A percentile compares a stretch with the other conserved stretches of the same genome.
These are phyloP conservation scores for Fomitopsis pinicola DNA, from an alignment of 1,284 basidiomycete species.

Conservation along the genomic window DNA sequence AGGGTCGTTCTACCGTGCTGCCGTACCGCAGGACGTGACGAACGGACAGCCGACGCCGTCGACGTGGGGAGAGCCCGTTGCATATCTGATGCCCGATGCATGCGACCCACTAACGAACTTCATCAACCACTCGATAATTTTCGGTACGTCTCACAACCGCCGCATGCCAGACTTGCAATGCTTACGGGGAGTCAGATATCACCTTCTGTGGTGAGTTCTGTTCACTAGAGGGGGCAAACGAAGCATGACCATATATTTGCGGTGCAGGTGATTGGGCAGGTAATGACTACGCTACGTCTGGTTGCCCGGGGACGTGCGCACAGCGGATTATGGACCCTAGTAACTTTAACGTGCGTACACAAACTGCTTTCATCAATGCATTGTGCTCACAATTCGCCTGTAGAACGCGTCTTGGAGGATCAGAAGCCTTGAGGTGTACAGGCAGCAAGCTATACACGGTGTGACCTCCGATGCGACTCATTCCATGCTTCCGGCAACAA, in stretches of 20 bases:
- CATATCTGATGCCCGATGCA: slow-evolving; percentile 44
- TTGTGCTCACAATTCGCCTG: not conserved
- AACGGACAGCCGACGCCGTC: slow-evolving; percentile 50
- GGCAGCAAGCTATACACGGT: slow-evolving; percentile 34
- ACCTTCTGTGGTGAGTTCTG: slow-evolving; percentile 65
- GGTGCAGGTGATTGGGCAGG: slow-evolving; percentile 75
- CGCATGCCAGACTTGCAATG: slow-evolving; percentile 6
- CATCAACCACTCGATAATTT: slow-evolving; percentile 58
- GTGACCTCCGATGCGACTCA: slow-evolving; percentile 15
- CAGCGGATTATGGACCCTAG: slow-evolving; percentile 58
- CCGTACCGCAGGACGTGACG: slow-evolving; percentile 63
- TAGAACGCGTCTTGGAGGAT: slow-evolving; percentile 60
- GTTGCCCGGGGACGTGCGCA: slow-evolving; percentile 71
- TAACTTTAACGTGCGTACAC: slow-evolving; percentile 57
- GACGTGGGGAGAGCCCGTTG: slow-evolving; percentile 64
- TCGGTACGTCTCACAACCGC: slow-evolving; percentile 36
- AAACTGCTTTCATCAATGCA: not conserved
- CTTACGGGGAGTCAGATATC: slow-evolving; percentile 47
- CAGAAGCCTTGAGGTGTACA: slow-evolving; percentile 52
- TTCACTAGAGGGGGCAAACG: not conserved
- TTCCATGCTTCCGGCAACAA: slow-evolving; percentile 3
- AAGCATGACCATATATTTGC: too few species aligned
- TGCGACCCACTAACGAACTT: slow-evolving; percentile 64
- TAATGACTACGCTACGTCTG: slow-evolving; percentile 66
- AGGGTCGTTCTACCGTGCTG: slow-evolving; percentile 74